These are phyloP conservation scores for Maudiozyma serrabonitensis DNA, from an alignment of 805 yeast genomes.

Conservation along the genomic window DNA sequence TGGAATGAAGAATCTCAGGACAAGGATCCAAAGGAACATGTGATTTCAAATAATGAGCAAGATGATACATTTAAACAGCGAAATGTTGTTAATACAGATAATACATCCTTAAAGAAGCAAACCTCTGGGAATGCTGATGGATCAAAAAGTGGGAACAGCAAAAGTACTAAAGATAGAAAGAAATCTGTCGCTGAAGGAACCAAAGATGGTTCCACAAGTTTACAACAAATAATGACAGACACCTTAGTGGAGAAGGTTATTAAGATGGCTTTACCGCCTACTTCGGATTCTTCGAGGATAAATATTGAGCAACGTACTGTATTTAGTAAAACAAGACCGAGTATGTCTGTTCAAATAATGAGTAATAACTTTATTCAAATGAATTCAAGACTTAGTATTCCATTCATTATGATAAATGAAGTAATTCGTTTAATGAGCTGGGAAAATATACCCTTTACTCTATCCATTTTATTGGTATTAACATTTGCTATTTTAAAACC, in stretches of 20 bases:
- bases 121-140: neutral
- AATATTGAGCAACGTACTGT: constrained; percentile 45
- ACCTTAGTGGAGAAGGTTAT: constrained; percentile 63
- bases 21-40: neutral
- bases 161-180: neutral
- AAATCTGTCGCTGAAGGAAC: neutral
- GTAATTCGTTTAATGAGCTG: constrained; percentile 49
- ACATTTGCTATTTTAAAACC: constrained; percentile 57
- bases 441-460: constrained; percentile 52
- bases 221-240: constrained; percentile 43
- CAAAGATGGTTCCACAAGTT: constrained; percentile 9
- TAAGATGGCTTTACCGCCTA: constrained; percentile 62
- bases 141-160: neutral
- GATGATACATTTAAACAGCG: neutral
- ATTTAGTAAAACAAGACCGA: constrained; percentile 56
- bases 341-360: constrained; percentile 59
- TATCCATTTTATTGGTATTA: constrained; percentile 42
- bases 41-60: neutral
- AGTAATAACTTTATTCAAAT: constrained; percentile 55
- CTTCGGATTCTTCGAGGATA: constrained; percentile 37
- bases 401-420: constrained; percentile 53
- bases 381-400: constrained; percentile 51
- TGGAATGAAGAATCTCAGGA: constrained; percentile 3
- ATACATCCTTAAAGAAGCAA: neutral
- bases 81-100: neutral